Percentiles rank a stretch among this genome's conserved stretches.
Evolutionary conservation across 2,329 filamentous ascomycete species (phyloP).

Genomic region (Fragosphaeria purpurea): DNA sequence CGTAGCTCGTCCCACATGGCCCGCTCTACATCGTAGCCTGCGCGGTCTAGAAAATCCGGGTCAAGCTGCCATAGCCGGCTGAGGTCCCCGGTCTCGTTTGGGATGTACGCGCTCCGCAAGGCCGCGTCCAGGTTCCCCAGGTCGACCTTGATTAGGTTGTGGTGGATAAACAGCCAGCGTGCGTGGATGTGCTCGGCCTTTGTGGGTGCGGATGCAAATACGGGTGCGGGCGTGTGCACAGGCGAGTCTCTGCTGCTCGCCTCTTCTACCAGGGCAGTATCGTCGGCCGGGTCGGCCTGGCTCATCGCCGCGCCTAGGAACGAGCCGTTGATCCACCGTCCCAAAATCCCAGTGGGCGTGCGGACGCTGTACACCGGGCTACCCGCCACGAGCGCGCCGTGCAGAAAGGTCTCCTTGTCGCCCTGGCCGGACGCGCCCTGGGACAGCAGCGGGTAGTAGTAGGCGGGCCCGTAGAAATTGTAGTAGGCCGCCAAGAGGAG

Average conservation of each 20-base stretch:
- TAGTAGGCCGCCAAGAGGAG: conserved; percentile 43
- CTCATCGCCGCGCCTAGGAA: conserved; percentile 19
- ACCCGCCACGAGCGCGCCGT: conserved; percentile 31
- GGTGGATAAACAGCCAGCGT: conserved; percentile 25
- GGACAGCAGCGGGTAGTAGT: conserved; percentile 38
- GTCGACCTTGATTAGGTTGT: conserved; percentile 28
- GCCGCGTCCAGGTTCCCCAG: conserved; percentile 16
- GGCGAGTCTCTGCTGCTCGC: conserved; percentile 2
- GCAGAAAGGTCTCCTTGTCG: conserved; percentile 39
- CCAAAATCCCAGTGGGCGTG: conserved; percentile 21
- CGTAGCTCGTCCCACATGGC: conserved; percentile 23
- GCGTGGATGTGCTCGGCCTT: conserved; percentile 2
- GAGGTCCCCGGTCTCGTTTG: conserved; percentile 15
- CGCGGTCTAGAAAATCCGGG: conserved; percentile 13
- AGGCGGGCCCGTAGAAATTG: conserved; percentile 42
- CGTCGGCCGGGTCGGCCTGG: conserved; percentile 21
- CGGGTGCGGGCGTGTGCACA: no score
- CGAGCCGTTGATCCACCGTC: conserved; percentile 20
- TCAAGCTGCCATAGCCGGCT: conserved; percentile 22
- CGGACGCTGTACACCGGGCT: conserved; percentile 30
- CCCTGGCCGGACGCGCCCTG: conserved; percentile 33
- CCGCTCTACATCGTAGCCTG: conserved; percentile 25
- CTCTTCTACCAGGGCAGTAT: not conserved
- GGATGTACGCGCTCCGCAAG: conserved; percentile 13
- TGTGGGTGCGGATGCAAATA: no score